These are phyloP conservation scores for Penicillium fuscoglaucum DNA, from an alignment of 2,329 filamentous ascomycete species.

Conservation along the genomic window DNA sequence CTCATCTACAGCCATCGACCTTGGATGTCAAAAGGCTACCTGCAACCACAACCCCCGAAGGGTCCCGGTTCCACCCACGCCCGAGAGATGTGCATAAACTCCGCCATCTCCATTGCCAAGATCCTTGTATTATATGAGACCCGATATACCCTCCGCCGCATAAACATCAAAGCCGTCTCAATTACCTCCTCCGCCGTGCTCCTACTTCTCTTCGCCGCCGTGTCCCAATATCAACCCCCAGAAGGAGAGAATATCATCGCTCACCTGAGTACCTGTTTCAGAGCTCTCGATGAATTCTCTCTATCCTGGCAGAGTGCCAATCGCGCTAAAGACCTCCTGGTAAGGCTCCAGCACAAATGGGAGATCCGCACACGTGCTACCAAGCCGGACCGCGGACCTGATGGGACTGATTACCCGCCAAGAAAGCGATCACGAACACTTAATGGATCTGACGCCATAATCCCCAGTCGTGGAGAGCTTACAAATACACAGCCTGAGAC, in stretches of 20 bases:
- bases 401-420: not conserved
- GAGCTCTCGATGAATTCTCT: slow-evolving; percentile 20
- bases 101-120: slow-evolving; percentile 20
- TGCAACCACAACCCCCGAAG: slow-evolving; percentile 34
- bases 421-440: slow-evolving; percentile 2
- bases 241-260: slow-evolving; percentile 7
- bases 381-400: not conserved
- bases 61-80: slow-evolving; percentile 15
- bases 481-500: not conserved
- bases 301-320: slow-evolving; percentile 18
- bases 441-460: not conserved
- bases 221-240: slow-evolving; percentile 6
- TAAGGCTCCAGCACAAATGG: slow-evolving; percentile 15
- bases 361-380: slow-evolving; percentile 8
- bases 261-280: slow-evolving; percentile 15
- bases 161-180: slow-evolving; percentile 20
- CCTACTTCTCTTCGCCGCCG: slow-evolving; percentile 18
- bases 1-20: slow-evolving; percentile 40
- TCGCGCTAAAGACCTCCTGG: slow-evolving; percentile 15
- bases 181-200: slow-evolving; percentile 22
- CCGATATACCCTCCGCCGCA: slow-evolving; percentile 16
- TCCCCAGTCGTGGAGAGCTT: not conserved
- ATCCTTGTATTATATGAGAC: slow-evolving; percentile 16
- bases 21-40: slow-evolving; percentile 34
- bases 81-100: slow-evolving; percentile 21